These are phyloP conservation scores for Domatiomyces globalis DNA, from an alignment of 2,329 filamentous ascomycete species.

Conservation along the genomic window DNA sequence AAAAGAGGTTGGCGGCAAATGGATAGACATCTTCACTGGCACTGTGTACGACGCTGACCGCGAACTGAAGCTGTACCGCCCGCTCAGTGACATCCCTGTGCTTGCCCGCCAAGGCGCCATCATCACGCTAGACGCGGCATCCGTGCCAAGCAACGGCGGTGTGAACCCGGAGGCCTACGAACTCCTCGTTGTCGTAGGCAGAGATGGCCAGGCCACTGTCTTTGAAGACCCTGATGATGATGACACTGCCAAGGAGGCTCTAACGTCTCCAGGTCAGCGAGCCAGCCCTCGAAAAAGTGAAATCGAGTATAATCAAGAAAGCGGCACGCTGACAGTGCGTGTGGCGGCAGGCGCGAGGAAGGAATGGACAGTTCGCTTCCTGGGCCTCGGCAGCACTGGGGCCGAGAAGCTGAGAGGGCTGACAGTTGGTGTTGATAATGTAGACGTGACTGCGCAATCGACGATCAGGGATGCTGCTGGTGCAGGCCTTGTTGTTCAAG, in stretches of 20 bases:
- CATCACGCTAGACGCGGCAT: slow-evolving; percentile 38
- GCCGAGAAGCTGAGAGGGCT: slow-evolving; percentile 10
- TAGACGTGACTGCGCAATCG: slow-evolving; percentile 13
- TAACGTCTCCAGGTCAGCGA: background rate
- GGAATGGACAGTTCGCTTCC: slow-evolving; percentile 15
- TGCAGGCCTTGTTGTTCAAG: slow-evolving; percentile 32
- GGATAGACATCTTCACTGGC: slow-evolving; percentile 46
- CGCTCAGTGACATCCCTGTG: slow-evolving; percentile 38
- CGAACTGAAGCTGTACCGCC: slow-evolving; percentile 38
- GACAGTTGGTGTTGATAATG: slow-evolving; percentile 11
- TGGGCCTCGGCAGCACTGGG: slow-evolving; percentile 3
- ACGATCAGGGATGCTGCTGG: slow-evolving; percentile 50
- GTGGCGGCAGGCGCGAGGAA: slow-evolving; percentile 6
- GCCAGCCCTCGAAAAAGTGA: slow-evolving; percentile 18
- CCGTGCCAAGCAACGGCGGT: slow-evolving; percentile 34
- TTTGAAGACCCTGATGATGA: slow-evolving; percentile 32
- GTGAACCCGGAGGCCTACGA: slow-evolving; percentile 36
- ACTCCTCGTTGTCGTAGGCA: slow-evolving; percentile 35
- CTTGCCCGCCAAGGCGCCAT: slow-evolving; percentile 44
- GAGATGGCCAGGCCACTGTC: slow-evolving; percentile 29
- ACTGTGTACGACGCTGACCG: slow-evolving; percentile 44
- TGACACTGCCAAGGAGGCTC: slow-evolving; percentile 7
- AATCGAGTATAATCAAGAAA: slow-evolving; percentile 13
- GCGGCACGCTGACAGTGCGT: slow-evolving; percentile 11
- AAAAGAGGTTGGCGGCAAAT: slow-evolving; percentile 23